Evolutionary conservation across 2,329 filamentous ascomycete species (phyloP).

Genomic region (Talaromyces sp.): DNA sequence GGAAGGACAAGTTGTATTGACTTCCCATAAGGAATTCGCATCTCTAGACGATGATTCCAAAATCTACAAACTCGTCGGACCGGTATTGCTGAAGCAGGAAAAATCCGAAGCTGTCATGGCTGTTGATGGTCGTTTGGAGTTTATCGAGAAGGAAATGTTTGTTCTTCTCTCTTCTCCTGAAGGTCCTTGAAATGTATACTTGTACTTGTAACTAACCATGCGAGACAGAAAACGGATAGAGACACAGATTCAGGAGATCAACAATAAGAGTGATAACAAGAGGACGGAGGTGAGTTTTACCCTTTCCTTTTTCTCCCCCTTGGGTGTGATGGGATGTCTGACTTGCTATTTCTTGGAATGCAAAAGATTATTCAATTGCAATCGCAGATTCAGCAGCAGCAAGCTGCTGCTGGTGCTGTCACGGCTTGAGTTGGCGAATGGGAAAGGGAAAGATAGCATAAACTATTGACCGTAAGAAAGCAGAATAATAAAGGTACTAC

Average conservation of each 20-base stretch:
- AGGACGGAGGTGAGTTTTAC: slow-evolving; percentile 56
- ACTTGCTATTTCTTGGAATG: background rate
- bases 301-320: background rate
- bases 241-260: slow-evolving; percentile 58
- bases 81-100: slow-evolving; percentile 90
- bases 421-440: slow-evolving; percentile 24
- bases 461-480: background rate
- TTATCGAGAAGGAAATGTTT: slow-evolving; percentile 90
- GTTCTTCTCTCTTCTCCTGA: background rate
- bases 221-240: slow-evolving; percentile 58
- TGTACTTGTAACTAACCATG: background rate
- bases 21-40: slow-evolving; percentile 62
- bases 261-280: slow-evolving; percentile 60
- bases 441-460: slow-evolving; percentile 14
- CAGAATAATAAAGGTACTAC: background rate
- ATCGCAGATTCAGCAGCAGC: slow-evolving; percentile 32
- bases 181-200: too few species aligned
- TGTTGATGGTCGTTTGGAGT: slow-evolving; percentile 84
- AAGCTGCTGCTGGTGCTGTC: slow-evolving; percentile 27
- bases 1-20: background rate
- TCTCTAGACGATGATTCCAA: slow-evolving; percentile 72
- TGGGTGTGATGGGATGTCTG: background rate
- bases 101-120: slow-evolving; percentile 83
- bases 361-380: slow-evolving; percentile 15
- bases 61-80: slow-evolving; percentile 94